Evolutionary conservation across 1,139 yeast genomes (phyloP).

Genomic region (Protomyces gravidus): DNA sequence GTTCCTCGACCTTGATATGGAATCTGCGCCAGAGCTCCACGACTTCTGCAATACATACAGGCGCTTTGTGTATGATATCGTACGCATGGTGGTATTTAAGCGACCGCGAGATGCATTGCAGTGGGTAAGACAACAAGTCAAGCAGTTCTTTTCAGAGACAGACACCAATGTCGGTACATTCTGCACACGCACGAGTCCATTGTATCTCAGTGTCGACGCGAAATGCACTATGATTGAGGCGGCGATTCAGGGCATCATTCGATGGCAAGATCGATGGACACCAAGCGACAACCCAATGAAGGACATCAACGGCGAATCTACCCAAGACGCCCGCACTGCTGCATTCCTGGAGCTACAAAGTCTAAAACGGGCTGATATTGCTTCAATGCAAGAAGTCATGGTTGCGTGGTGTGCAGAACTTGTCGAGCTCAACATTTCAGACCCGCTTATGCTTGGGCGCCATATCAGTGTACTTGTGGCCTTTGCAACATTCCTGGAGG

Average conservation of each 20-base stretch:
- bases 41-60: conserved; percentile 76
- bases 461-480: conserved; percentile 93
- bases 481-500: conserved; percentile 86
- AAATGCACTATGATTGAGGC: conserved; percentile 86
- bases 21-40: conserved; percentile 73
- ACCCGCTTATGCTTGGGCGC: conserved; percentile 76
- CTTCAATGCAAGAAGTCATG: background rate
- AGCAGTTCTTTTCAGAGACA: conserved; percentile 59
- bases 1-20: conserved; percentile 78
- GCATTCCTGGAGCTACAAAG: background rate
- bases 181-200: conserved; percentile 52
- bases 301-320: background rate
- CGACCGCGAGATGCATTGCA: conserved; percentile 73
- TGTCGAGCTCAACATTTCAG: conserved; percentile 57
- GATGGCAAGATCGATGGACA: conserved; percentile 60
- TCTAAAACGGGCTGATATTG: conserved; percentile 1
- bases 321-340: background rate
- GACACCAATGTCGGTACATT: conserved; percentile 5
- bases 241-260: conserved; percentile 83
- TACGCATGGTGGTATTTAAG: conserved; percentile 80
- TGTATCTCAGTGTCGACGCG: conserved; percentile 70
- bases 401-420: conserved; percentile 26
- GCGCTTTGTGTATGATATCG: conserved; percentile 83
- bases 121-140: conserved; percentile 68
- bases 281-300: background rate